phyloP scores from a whole-genome alignment of 1,284 basidiomycete species.

The Pseudozyma hubeiensis region DNA sequence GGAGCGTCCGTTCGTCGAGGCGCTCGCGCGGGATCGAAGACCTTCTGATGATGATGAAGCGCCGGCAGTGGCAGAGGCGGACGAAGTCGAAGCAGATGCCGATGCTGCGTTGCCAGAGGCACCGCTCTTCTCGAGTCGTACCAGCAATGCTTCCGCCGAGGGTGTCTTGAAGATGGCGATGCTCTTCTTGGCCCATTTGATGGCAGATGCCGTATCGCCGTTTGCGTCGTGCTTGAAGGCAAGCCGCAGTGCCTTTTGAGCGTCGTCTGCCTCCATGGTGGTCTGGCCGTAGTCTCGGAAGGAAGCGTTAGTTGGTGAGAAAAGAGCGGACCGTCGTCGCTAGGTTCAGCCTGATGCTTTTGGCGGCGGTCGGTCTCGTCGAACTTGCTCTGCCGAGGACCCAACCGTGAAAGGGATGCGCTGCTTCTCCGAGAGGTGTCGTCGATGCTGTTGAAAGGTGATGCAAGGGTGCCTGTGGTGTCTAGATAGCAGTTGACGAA shows the following conservation, averaged over 20 bases:
- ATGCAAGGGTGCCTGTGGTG: background rate
- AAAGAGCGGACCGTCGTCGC: background rate
- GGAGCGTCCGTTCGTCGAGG: slow-evolving; percentile 65
- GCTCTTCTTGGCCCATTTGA: slow-evolving; percentile 91
- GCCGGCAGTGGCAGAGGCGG: slow-evolving; percentile 73
- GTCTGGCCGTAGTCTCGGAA: background rate
- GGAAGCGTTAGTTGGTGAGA: background rate
- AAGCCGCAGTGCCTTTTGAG: slow-evolving; percentile 61
- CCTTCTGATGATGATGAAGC: slow-evolving; percentile 73
- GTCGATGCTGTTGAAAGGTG: background rate
- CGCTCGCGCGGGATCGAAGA: slow-evolving; percentile 69
- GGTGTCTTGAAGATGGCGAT: slow-evolving; percentile 84
- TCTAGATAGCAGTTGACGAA: slow-evolving; percentile 1
- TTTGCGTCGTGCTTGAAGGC: slow-evolving; percentile 62
- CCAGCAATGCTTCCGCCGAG: slow-evolving; percentile 79
- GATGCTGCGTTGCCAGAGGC: slow-evolving; percentile 69
- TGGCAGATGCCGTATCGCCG: slow-evolving; percentile 72
- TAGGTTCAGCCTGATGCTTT: too few species aligned
- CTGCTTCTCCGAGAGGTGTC: background rate
- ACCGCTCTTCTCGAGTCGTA: slow-evolving; percentile 72
- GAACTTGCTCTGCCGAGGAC: too few species aligned
- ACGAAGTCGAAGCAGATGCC: slow-evolving; percentile 69
- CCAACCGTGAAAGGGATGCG: too few species aligned
- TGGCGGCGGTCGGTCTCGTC: too few species aligned
- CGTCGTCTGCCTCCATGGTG: slow-evolving; percentile 61